Base-by-base conservation (phyloP, 2,329 filamentous ascomycete genomes). In the Colletotrichum filicis region DNA sequence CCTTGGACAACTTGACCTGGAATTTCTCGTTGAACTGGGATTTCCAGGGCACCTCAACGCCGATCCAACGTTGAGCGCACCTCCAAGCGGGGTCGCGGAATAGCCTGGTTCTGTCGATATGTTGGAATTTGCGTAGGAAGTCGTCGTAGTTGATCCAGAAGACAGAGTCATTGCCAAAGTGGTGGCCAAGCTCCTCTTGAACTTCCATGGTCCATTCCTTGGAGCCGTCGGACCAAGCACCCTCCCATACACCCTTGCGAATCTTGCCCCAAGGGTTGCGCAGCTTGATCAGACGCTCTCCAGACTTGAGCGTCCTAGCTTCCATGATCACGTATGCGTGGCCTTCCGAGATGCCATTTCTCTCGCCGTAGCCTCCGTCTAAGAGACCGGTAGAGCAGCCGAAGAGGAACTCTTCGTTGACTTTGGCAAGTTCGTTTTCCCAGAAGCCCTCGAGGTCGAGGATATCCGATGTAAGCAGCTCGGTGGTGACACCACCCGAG, bases 361-460 rank as follows among this genome's bases (percentile, higher is more conserved):
- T 85, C 63, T 88, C 83, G 4, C 91, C 91, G 68, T 91, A 92
- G 1, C 91, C 91, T 37, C 87, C 87, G 56, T 90, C 91, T 67
- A 92, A 87, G 30, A 92, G 83, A 11, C 92, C 92, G 0, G 89
- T 90, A 0, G 87, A 89, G 77, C 92, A 93, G n/a, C 92, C 92
- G 76, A 94, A 94, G 8, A 94, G 83, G 77, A 97, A 97, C 63
- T 94, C 92, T 67, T 94, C 84, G 79, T 97, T 97, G 71, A 95
- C 94, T 74, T 93, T 91, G 82, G 92, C 90, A 28, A 97, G 87
- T 79, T 97, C 93, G 49, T 96, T 91, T 1, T 88, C 90, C 95
- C 95, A 97, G 79, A 97, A 97, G 26, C 90, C 88, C 63, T 97
- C 92, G 71, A 93, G 92, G 78, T 97, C 92, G 4, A 95, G 86